Conservation (phyloP, 225 moss, liverwort and hornwort genomes). For the Polytrichum formosum region DNA sequence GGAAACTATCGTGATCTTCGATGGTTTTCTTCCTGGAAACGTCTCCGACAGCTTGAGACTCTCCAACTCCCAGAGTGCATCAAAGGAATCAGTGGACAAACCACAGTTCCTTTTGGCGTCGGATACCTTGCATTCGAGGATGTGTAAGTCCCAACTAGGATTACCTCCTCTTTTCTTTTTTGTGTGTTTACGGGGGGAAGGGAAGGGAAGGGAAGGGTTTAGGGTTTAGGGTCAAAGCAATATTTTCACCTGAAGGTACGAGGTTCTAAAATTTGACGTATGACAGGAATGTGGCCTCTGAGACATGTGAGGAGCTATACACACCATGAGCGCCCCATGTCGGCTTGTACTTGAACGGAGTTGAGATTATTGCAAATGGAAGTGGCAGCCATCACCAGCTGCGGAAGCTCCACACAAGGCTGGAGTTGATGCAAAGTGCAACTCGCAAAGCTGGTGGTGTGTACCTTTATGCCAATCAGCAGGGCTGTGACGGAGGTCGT, state of each 20-base stretch:
- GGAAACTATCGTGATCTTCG: slow-evolving; percentile 87
- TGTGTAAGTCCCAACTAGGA: slow-evolving; percentile 35
- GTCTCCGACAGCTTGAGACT: slow-evolving; percentile 51
- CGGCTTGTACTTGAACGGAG: slow-evolving; percentile 67
- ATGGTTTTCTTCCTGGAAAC: slow-evolving; percentile 97
- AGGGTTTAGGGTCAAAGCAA: too few species aligned
- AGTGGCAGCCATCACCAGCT: slow-evolving; percentile 98
- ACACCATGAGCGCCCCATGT: slow-evolving; percentile 80
- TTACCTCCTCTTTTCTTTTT: slow-evolving; percentile 13
- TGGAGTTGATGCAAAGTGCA: slow-evolving; percentile 87
- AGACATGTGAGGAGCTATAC: slow-evolving; percentile 94
- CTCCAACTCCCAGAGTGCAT: slow-evolving; percentile 71
- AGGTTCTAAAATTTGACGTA: too few species aligned
- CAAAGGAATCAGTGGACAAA: slow-evolving; percentile 52
- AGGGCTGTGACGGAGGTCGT: slow-evolving; percentile 86
- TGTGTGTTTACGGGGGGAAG: neutral
- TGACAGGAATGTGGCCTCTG: slow-evolving; percentile 64
- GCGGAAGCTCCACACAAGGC: slow-evolving; percentile 76
- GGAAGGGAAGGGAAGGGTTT: too few species aligned
- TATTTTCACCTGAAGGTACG: too few species aligned
- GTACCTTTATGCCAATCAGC: slow-evolving; percentile 92
- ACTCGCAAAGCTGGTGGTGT: slow-evolving; percentile 85
- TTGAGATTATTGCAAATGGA: slow-evolving; percentile 89
- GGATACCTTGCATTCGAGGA: slow-evolving; percentile 54
- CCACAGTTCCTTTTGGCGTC: slow-evolving; percentile 73